These are phyloP conservation scores for Fomitopsis serialis DNA, from an alignment of 768 basidiomycete species.

Conservation along the genomic window DNA sequence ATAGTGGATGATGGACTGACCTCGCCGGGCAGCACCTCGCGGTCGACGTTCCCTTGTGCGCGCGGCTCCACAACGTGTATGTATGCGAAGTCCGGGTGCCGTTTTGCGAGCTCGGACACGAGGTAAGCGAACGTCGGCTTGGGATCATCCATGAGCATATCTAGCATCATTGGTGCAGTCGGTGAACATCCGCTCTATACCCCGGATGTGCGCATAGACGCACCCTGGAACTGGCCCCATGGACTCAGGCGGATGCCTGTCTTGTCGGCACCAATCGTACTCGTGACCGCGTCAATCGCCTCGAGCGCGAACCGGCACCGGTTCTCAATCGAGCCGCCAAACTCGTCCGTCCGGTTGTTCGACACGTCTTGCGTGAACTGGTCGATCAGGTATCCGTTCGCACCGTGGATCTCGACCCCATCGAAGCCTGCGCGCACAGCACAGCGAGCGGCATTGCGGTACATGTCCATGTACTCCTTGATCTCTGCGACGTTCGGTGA, in stretches of 20 bases:
- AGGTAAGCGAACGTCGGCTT: conserved; percentile 50
- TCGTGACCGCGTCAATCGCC: conserved; percentile 32
- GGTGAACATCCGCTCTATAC: too few relatives aligned
- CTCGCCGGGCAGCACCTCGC: conserved; percentile 11
- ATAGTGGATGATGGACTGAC: background rate
- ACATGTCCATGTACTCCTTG: conserved; percentile 31
- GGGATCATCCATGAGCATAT: conserved; percentile 50
- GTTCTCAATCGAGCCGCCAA: conserved; percentile 42
- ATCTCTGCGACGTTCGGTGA: conserved; percentile 17
- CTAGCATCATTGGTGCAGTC: too few relatives aligned
- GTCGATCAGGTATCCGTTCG: conserved; percentile 30
- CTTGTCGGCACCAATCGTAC: conserved; percentile 36
- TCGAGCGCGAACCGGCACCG: conserved; percentile 40
- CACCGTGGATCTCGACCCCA: conserved; percentile 23
- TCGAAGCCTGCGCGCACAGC: conserved; percentile 27
- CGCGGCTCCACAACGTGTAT: conserved; percentile 29
- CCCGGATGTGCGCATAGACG: background rate
- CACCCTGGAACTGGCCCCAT: conserved; percentile 29
- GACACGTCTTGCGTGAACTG: conserved; percentile 34
- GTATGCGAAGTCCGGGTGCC: conserved; percentile 35
- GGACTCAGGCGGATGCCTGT: conserved; percentile 34
- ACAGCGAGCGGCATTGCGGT: conserved; percentile 17
- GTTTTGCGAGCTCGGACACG: conserved; percentile 31
- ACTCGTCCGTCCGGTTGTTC: conserved; percentile 43
- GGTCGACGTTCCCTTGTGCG: background rate